phyloP scores from a whole-genome alignment of 129 eudicot species.

The Rutidosis leptorrhynchoides region DNA sequence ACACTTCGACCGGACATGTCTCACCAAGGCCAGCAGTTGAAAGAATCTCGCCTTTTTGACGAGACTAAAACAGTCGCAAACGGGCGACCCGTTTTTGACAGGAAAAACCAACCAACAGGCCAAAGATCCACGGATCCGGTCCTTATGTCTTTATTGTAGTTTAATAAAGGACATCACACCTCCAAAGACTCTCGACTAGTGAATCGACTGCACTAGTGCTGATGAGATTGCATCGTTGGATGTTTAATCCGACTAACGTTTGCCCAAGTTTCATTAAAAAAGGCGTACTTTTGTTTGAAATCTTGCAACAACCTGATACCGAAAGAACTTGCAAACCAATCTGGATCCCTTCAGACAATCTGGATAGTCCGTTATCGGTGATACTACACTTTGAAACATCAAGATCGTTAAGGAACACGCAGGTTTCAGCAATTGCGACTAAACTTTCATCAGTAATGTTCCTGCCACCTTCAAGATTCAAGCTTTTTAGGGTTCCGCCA shows the following conservation, averaged over 20 bases:
- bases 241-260: conserved; percentile 69
- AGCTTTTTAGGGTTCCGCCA: conserved; percentile 59
- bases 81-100: conserved; percentile 46
- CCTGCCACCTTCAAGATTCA: conserved; percentile 82
- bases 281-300: conserved; percentile 61
- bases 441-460: conserved; percentile 68
- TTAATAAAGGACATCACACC: conserved; percentile 79
- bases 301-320: conserved; percentile 70
- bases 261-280: conserved; percentile 57
- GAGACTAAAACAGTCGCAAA: conserved; percentile 44
- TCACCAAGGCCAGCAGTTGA: conserved; percentile 39
- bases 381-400: conserved; percentile 76
- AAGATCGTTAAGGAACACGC: conserved; percentile 63
- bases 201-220: conserved; percentile 58
- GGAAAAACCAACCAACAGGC: conserved; percentile 41
- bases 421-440: conserved; percentile 53
- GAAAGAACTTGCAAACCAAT: conserved; percentile 66
- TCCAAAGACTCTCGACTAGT: conserved; percentile 70
- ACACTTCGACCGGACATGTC: conserved; percentile 32
- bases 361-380: conserved; percentile 60
- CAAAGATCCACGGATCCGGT: conserved; percentile 31
- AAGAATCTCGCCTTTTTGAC: conserved; percentile 33
- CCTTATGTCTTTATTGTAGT: conserved; percentile 16
- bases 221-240: conserved; percentile 75
- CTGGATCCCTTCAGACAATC: conserved; percentile 55